phyloP scores from a whole-genome alignment of 2,329 filamentous ascomycete genomes.

The Lecanoromycetidae sp. region DNA sequence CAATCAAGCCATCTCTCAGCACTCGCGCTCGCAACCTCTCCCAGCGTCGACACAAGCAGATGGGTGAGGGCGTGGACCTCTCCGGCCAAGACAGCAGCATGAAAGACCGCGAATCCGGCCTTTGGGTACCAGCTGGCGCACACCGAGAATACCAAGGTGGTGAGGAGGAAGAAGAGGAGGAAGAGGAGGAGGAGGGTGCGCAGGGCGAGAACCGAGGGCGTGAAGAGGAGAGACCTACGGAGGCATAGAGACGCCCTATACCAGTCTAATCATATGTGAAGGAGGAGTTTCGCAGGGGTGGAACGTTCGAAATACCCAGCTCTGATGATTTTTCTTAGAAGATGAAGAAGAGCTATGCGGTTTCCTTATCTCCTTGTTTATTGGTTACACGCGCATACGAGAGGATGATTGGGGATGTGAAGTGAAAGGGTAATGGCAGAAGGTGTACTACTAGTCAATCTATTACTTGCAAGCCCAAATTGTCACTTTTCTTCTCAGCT shows the following conservation, averaged over 20 bases:
- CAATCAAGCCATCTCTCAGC: constrained; percentile 76
- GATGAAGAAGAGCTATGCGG: constrained; percentile 9
- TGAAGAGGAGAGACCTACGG: constrained; percentile 17
- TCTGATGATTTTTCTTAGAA: constrained; percentile 2
- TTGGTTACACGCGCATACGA: constrained; percentile 2
- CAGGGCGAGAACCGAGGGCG: constrained; percentile 21
- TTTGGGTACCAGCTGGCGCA: constrained; percentile 67
- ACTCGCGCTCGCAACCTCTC: constrained; percentile 78
- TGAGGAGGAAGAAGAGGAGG: constrained; percentile 31
- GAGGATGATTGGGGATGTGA: neutral
- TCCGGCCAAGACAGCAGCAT: constrained; percentile 69
- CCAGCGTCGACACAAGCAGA: constrained; percentile 37
- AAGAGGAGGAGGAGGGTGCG: constrained; percentile 27
- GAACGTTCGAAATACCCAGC: constrained; percentile 14
- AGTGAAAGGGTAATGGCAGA: neutral
- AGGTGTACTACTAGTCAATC: constrained; percentile 7
- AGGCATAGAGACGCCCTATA: constrained; percentile 7
- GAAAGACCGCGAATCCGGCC: constrained; percentile 62
- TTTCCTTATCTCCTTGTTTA: neutral
- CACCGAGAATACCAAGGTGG: constrained; percentile 31
- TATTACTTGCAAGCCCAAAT: neutral
- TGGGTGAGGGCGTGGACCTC: constrained; percentile 52
- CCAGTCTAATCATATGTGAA: neutral
- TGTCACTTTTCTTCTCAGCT: neutral
- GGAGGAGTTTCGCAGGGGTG: neutral